These are phyloP conservation scores for Rostrohypoxylon terebratum DNA, from an alignment of 495 filamentous ascomycete species.

Conservation along the genomic window DNA sequence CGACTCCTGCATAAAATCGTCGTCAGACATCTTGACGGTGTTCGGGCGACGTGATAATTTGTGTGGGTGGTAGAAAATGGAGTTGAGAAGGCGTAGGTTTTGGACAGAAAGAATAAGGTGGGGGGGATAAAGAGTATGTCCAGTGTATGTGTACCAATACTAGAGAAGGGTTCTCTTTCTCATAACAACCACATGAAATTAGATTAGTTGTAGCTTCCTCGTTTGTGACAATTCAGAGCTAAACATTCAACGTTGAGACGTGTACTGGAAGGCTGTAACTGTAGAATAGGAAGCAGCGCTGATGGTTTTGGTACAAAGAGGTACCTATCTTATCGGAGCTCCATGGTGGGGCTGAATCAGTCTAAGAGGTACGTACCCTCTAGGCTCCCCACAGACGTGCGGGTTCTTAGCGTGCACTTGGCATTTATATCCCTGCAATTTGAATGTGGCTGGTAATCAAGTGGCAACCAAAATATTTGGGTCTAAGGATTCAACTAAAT, in stretches of 20 bases:
- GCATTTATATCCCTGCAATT: background rate
- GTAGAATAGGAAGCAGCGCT: background rate
- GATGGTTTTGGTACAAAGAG: background rate
- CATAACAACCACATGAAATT: background rate
- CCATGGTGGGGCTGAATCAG: background rate
- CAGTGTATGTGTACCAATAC: background rate
- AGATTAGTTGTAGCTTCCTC: background rate
- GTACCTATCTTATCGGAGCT: slow-evolving; percentile 23
- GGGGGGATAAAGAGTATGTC: no score
- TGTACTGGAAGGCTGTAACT: background rate
- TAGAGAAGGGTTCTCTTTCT: background rate
- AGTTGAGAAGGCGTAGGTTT: background rate
- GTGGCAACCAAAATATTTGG: slow-evolving; percentile 19
- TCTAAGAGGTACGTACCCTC: slow-evolving; percentile 3
- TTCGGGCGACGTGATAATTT: slow-evolving; percentile 15
- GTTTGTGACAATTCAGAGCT: background rate
- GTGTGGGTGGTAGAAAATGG: slow-evolving; percentile 1
- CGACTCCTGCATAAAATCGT: slow-evolving; percentile 98
- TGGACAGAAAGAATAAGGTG: background rate
- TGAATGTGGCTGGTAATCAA: slow-evolving; percentile 6
- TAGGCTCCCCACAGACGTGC: background rate
- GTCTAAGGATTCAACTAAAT: background rate
- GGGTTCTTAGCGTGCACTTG: background rate
- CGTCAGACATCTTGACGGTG: slow-evolving; percentile 83
- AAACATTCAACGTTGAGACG: background rate